Conservation (phyloP, 768 basidiomycete species). For the Neoboletus brunneissimus region DNA sequence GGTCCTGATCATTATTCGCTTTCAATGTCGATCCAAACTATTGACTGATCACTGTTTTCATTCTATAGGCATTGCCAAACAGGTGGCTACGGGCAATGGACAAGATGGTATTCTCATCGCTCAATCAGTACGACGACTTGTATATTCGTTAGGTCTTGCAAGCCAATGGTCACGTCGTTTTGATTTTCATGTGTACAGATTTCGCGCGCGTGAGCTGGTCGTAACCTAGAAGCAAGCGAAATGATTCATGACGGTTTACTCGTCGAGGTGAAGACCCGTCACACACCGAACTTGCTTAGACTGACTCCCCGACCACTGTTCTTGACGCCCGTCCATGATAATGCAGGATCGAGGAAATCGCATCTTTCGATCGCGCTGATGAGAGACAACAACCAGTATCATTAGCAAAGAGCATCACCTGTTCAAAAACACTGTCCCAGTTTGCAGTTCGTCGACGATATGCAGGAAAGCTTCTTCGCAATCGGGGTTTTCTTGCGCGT, state of each 20-base stretch:
- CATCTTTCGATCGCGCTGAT: constrained; percentile 46
- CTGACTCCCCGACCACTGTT: constrained; percentile 90
- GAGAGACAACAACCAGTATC: background rate
- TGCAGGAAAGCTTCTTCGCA: constrained; percentile 67
- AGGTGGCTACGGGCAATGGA: background rate
- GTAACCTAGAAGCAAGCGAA: constrained; percentile 54
- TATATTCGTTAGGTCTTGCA: background rate
- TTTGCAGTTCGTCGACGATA: constrained; percentile 66
- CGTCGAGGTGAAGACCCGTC: background rate
- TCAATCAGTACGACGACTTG: background rate
- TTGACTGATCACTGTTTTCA: constrained; percentile 1
- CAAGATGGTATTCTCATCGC: background rate
- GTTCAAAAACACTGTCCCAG: constrained; percentile 94
- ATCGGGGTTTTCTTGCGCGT: constrained; percentile 53
- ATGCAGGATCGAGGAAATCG: constrained; percentile 88
- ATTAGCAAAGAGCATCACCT: constrained; percentile 40
- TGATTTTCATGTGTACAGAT: constrained; percentile 80
- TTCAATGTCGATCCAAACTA: background rate
- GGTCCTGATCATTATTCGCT: constrained; percentile 26
- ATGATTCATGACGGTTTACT: background rate
- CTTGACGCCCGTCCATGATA: constrained; percentile 95
- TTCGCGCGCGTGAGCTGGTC: constrained; percentile 83
- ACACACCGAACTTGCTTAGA: constrained; percentile 81
- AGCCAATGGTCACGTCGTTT: constrained; percentile 35
- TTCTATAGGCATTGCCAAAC: background rate